These are phyloP conservation scores for Ophiostoma populinum DNA, from an alignment of 2,329 filamentous ascomycete genomes.

Conservation along the genomic window DNA sequence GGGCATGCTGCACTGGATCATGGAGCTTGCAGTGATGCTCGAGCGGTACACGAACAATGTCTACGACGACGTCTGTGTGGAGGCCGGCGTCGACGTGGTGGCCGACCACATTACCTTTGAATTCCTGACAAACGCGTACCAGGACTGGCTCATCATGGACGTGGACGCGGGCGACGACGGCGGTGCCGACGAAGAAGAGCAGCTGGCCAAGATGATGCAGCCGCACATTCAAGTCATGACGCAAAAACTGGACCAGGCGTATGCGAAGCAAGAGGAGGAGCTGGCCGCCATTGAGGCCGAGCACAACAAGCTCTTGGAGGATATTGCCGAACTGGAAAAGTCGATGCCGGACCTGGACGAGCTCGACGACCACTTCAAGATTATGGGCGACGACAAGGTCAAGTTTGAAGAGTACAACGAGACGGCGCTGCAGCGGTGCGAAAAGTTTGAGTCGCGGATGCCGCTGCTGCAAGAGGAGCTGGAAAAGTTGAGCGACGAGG, in stretches of 20 bases:
- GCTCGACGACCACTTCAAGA: constrained; percentile 77
- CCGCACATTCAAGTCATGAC: constrained; percentile 85
- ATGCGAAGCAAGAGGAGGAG: constrained; percentile 70
- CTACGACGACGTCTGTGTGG: constrained; percentile 81
- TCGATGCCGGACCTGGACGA: constrained; percentile 68
- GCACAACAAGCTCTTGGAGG: constrained; percentile 60
- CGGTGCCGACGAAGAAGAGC: constrained; percentile 66
- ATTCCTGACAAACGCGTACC: constrained; percentile 78
- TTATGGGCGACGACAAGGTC: constrained; percentile 81
- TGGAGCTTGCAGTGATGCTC: constrained; percentile 91
- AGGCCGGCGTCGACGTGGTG: constrained; percentile 71
- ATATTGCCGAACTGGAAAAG: constrained; percentile 81
- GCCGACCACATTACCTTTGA: constrained; percentile 89
- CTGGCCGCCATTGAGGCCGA: constrained; percentile 75
- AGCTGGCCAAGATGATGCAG: constrained; percentile 54
- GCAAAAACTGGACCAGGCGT: constrained; percentile 66
- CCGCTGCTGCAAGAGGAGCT: constrained; percentile 76
- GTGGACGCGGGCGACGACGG: constrained; percentile 60
- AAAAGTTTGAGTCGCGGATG: constrained; percentile 72
- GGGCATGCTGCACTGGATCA: constrained; percentile 94
- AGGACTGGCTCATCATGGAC: constrained; percentile 85
- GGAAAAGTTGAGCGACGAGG: constrained; percentile 56
- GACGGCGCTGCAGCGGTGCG: constrained; percentile 64
- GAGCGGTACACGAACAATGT: constrained; percentile 61
- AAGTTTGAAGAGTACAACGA: constrained; percentile 95